Percentiles rank a stretch among this genome's conserved stretches.
Conservation (phyloP, 352 stramenopile genomes). For the Aphanomyces invadans region DNA sequence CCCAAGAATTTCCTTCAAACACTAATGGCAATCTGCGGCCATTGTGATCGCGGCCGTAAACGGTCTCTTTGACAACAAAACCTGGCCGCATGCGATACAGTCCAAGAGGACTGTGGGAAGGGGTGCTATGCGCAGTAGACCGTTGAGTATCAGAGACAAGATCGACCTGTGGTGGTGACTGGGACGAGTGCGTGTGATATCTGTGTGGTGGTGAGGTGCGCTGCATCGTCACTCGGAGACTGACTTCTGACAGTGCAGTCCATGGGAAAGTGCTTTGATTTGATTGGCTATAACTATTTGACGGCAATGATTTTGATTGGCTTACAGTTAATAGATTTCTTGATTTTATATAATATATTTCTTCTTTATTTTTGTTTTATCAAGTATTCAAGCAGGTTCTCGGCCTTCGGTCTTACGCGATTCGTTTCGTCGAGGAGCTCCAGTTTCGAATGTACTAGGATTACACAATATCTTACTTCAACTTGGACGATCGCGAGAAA, state of each 20-base stretch:
- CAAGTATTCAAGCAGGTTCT: too few species aligned
- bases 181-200: neutral
- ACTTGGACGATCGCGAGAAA: too few species aligned
- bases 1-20: slow-evolving; percentile 12
- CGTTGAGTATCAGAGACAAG: too few species aligned
- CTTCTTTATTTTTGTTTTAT: too few species aligned
- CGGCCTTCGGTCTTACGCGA: neutral
- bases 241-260: neutral
- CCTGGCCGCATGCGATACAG: neutral
- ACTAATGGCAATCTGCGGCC: slow-evolving; percentile 3
- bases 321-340: too few species aligned
- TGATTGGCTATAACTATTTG: neutral
- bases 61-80: slow-evolving; percentile 14
- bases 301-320: neutral
- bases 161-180: neutral
- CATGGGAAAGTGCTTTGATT: neutral
- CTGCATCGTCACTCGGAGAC: neutral
- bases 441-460: neutral
- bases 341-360: too few species aligned
- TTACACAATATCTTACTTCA: slow-evolving; percentile 4
- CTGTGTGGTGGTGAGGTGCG: neutral
- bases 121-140: neutral
- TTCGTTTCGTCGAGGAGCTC: neutral
- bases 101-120: neutral
- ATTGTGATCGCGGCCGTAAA: slow-evolving; percentile 8